phyloP scores from a whole-genome alignment of 164 flowering plant genomes.

The Pachysandra terminalis region DNA sequence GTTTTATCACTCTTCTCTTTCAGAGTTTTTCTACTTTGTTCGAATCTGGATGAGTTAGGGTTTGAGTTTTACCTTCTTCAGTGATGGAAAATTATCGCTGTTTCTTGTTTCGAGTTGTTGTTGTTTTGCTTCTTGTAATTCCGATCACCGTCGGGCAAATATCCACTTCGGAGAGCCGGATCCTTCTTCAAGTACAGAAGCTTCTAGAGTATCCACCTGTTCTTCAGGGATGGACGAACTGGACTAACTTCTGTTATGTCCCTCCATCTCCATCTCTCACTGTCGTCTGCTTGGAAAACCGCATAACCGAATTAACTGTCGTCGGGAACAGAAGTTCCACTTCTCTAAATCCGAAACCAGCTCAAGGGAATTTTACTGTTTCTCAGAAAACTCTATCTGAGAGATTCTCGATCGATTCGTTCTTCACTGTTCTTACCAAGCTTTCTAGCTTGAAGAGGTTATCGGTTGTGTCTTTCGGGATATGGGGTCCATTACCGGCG shows the following conservation, averaged over 20 bases:
- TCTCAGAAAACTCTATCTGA: constrained; percentile 37
- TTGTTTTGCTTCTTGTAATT: constrained; percentile 17
- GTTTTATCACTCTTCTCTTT: neutral
- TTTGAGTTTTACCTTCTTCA: constrained; percentile 2
- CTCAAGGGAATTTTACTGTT: constrained; percentile 16
- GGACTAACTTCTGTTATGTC: constrained; percentile 68
- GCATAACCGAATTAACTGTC: constrained; percentile 55
- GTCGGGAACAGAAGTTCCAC: constrained; percentile 50
- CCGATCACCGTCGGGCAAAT: constrained; percentile 41
- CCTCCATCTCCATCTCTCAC: constrained; percentile 49
- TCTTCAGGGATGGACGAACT: constrained; percentile 54
- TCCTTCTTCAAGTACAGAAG: constrained; percentile 49
- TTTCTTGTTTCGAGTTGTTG: constrained; percentile 8
- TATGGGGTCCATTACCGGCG: constrained; percentile 77
- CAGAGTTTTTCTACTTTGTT: neutral
- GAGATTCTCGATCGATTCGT: constrained; percentile 56
- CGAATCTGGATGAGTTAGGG: neutral
- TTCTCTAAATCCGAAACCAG: constrained; percentile 17
- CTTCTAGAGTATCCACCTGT: constrained; percentile 64
- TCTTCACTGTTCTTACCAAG: constrained; percentile 69
- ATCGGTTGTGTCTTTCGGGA: constrained; percentile 68
- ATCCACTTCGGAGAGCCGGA: constrained; percentile 35
- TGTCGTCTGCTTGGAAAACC: constrained; percentile 51
- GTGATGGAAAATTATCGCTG: constrained; percentile 4
- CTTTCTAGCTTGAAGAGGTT: constrained; percentile 53